Evolutionary conservation across 208 protist genomes (phyloP).

Genomic region (Wallacemonas sp.): DNA sequence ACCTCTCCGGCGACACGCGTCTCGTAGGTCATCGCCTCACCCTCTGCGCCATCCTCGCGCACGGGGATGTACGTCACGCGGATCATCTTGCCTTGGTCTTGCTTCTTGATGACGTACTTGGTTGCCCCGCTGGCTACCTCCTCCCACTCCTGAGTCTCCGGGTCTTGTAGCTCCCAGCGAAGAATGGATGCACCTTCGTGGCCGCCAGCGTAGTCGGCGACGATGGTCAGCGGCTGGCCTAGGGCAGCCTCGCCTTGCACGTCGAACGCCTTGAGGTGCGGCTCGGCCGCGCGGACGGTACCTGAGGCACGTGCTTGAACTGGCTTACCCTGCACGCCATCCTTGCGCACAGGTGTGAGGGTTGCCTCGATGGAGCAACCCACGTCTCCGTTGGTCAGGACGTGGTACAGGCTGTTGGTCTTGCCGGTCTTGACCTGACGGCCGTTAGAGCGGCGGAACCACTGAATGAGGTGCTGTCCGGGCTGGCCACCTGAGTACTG

Average conservation of each 20-base stretch:
- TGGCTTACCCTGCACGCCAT: constrained; percentile 68
- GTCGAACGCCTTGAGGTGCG: constrained; percentile 61
- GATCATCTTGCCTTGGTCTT: constrained; percentile 77
- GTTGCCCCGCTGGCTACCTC: constrained; percentile 42
- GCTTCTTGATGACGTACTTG: constrained; percentile 54
- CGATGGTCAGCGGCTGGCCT: constrained; percentile 56
- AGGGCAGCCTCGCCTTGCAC: constrained; percentile 62
- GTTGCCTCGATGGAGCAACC: constrained; percentile 84
- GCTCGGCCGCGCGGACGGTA: constrained; percentile 47
- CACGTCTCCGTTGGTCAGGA: constrained; percentile 72
- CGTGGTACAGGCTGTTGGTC: constrained; percentile 65
- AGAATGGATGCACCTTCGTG: constrained; percentile 63
- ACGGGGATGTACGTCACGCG: constrained; percentile 85
- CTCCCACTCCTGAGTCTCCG: constrained; percentile 52
- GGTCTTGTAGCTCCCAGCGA: constrained; percentile 70
- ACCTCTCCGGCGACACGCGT: constrained; percentile 32
- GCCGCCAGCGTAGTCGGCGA: constrained; percentile 79
- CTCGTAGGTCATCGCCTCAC: constrained; percentile 65
- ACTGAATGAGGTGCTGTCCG: constrained; percentile 84
- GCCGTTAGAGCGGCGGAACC: constrained; percentile 74
- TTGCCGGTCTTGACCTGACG: constrained; percentile 59
- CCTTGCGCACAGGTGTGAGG: constrained; percentile 80
- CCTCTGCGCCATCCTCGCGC: constrained; percentile 65
- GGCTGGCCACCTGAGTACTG: constrained; percentile 82
- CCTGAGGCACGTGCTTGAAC: constrained; percentile 45